Base-by-base conservation (phyloP, 345 rosid genomes). In the Acer campestre region DNA sequence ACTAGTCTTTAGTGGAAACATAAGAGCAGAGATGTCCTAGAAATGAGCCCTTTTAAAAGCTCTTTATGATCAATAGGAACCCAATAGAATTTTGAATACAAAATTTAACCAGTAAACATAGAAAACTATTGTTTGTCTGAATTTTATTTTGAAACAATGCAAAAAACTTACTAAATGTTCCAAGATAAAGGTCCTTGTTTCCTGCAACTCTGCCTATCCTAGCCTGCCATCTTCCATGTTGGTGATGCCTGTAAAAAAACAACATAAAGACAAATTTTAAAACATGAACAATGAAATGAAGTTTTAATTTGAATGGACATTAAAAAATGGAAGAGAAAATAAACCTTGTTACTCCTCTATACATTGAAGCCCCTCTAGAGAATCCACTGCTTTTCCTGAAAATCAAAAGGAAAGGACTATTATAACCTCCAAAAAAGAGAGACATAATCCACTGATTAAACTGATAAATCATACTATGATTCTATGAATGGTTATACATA, bases 191-290 rank as follows among this genome's bases (percentile, higher is more conserved):
- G 78, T 92, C 97, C 79, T 92, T 92, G 89, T 92, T 92, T 77
- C 97, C 97, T 7, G 97, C 94, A 62, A 92, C 97, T 51, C 97
- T 88, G 25, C 97, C 97, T 14, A 92, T 92, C 80, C 97, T 82
- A 65, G 97, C 94, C 85, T 92, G 97, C 97, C 97, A 92, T 76
- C 97, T 88, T 25, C 97, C 97, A 80, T 92, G 97, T 78, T 92
- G 97, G 71, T 92, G 97, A 84, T 92, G 97, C 55, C 97, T 92
- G 53, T 17, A 72, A 9, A 69, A 69, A 69, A 69, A 72, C 1
- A 61, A 23, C 4, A 65, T 14, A 20, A 49, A 1, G 18, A 35
- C 53, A 59, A 10, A 58, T 29, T 55, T 56, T 25, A 7, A n/a
- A 17, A 46, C 51, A 22, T 20, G 53, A n/a, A 23, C 6, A 23